A percentile compares a stretch with the other conserved stretches of the same genome.
phyloP scores from a whole-genome alignment of 2,329 filamentous ascomycete genomes.

The Microcyclosporella mali region DNA sequence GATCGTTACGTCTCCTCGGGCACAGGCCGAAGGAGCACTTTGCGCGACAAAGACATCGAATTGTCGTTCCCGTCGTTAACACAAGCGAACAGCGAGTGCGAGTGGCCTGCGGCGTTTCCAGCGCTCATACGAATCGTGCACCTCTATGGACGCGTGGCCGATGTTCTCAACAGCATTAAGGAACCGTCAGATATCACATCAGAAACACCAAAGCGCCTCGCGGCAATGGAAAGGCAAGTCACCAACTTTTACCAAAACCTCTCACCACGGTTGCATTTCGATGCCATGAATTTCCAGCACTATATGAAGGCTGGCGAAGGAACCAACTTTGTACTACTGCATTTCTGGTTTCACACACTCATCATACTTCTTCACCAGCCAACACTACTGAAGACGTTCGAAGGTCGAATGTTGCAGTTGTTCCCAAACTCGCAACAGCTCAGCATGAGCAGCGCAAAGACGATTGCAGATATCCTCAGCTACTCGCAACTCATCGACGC shows the following conservation, averaged over 20 bases:
- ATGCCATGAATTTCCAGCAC: constrained; percentile 76
- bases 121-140: constrained; percentile 77
- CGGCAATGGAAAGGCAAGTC: constrained; percentile 72
- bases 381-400: constrained; percentile 71
- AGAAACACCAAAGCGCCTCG: constrained; percentile 65
- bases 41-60: constrained; percentile 80
- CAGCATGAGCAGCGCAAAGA: constrained; percentile 85
- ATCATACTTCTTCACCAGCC: constrained; percentile 82
- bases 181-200: constrained; percentile 66
- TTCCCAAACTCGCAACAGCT: constrained; percentile 73
- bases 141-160: constrained; percentile 76
- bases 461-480: constrained; percentile 79
- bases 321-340: constrained; percentile 78
- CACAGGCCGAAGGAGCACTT: constrained; percentile 74
- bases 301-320: constrained; percentile 76
- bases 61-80: constrained; percentile 59
- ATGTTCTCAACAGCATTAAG: constrained; percentile 75
- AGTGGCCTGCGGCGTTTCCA: constrained; percentile 73
- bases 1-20: constrained; percentile 84
- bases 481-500: constrained; percentile 82
- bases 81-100: constrained; percentile 49
- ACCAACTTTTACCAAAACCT: constrained; percentile 69
- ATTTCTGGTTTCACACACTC: constrained; percentile 83
- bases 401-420: constrained; percentile 62
- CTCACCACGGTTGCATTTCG: constrained; percentile 71